Conservation (phyloP, 495 filamentous ascomycete species). For the Daldinia vernicosa region DNA sequence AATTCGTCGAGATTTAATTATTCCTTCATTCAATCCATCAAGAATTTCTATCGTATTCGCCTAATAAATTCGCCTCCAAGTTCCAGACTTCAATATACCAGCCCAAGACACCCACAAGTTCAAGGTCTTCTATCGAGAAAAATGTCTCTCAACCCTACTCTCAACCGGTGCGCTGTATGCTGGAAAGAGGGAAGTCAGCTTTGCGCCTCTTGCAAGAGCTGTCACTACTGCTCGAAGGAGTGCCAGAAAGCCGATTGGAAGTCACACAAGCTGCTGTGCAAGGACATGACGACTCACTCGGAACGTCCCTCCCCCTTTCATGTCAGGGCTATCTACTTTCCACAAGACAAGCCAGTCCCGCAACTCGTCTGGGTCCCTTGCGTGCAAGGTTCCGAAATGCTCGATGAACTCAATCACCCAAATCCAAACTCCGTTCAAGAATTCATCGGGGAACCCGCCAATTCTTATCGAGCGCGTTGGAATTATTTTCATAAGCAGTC, state of each 20-base stretch:
- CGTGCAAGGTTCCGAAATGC: neutral
- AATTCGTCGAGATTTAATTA: too few relatives aligned
- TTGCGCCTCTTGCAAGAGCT: conserved; percentile 12
- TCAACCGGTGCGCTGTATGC: neutral
- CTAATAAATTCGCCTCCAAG: too few relatives aligned
- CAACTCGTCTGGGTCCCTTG: conserved; percentile 12
- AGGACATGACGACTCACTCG: neutral
- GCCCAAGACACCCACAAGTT: neutral
- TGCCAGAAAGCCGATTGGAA: conserved; percentile 21
- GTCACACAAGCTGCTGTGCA: conserved; percentile 16
- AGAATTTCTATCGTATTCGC: too few relatives aligned
- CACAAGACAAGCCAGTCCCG: conserved; percentile 1
- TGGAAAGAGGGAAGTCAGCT: conserved; percentile 1
- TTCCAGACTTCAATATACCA: too few relatives aligned
- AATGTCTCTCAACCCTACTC: too few relatives aligned
- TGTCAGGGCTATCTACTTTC: conserved; percentile 15
- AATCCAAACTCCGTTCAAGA: neutral
- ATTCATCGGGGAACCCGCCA: neutral
- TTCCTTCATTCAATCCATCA: too few relatives aligned
- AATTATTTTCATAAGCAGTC: neutral
- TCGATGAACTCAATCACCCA: neutral
- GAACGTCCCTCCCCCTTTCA: conserved; percentile 15
- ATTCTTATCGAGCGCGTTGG: neutral
- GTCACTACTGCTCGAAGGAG: conserved; percentile 21
- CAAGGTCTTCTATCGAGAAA: too few relatives aligned